These are phyloP conservation scores for Claviceps africana DNA, from an alignment of 2,329 filamentous ascomycete genomes.

Conservation along the genomic window DNA sequence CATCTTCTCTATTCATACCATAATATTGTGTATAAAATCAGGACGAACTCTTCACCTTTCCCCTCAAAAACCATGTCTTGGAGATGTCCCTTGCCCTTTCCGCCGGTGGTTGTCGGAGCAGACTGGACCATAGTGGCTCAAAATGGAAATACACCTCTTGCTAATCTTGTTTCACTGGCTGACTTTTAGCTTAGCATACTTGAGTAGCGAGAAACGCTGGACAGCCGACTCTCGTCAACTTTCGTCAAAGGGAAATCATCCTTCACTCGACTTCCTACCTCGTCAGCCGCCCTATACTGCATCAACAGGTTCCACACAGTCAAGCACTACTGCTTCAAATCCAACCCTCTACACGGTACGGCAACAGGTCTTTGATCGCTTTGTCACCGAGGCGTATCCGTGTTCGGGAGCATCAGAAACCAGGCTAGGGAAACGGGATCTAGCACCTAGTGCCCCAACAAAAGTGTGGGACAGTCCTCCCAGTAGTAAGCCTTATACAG, in stretches of 20 bases:
- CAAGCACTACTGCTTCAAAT: neutral
- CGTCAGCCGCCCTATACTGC: neutral
- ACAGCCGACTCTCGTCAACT: neutral
- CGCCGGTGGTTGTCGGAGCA: neutral
- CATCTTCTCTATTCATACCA: neutral
- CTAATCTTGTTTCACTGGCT: constrained; percentile 8
- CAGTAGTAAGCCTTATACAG: neutral
- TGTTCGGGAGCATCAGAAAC: neutral
- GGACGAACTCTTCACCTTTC: neutral
- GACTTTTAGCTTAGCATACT: constrained; percentile 5
- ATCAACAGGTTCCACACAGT: neutral
- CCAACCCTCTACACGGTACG: neutral
- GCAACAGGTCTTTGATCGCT: neutral
- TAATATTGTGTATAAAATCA: neutral
- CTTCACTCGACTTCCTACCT: neutral
- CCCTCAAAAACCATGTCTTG: neutral
- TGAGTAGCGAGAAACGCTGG: neutral
- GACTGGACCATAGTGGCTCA: neutral
- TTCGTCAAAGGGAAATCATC: neutral
- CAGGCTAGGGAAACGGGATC: neutral
- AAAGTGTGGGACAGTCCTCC: neutral
- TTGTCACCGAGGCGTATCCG: neutral
- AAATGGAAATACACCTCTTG: constrained; percentile 5
- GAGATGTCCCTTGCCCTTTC: too few species aligned
- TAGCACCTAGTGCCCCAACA: neutral